A percentile compares a stretch with the other conserved stretches of the same genome.
Evolutionary conservation across 441 rosid genomes (phyloP).

Genomic region (Mallotus repandus): DNA sequence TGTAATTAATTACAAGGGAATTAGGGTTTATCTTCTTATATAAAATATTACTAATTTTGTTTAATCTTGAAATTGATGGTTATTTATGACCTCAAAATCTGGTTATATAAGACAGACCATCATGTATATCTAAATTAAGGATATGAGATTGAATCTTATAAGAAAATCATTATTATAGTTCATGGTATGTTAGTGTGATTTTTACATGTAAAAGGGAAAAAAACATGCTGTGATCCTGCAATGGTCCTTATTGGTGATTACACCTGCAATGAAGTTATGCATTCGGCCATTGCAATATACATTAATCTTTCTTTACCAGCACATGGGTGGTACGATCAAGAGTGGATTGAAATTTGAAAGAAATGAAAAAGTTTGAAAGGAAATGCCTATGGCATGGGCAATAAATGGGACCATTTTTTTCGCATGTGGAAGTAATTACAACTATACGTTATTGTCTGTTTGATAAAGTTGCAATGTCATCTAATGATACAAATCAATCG

Average conservation of each 20-base stretch:
- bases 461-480: slow-evolving; percentile 19
- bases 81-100: not conserved
- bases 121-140: not conserved
- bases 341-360: slow-evolving; percentile 2
- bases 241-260: too few relatives aligned
- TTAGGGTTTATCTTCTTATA: not conserved
- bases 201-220: not conserved
- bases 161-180: too few relatives aligned
- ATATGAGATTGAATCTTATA: not conserved
- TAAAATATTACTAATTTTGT: not conserved
- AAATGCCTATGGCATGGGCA: not conserved
- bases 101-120: not conserved
- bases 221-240: too few relatives aligned
- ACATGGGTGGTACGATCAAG: slow-evolving; percentile 10
- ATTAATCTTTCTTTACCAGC: not conserved
- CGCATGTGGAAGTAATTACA: not conserved
- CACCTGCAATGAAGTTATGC: too few relatives aligned
- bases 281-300: too few relatives aligned
- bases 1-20: slow-evolving; percentile 17
- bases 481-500: not conserved
- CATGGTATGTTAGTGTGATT: too few relatives aligned
- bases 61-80: not conserved
- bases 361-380: not conserved
- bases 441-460: slow-evolving; percentile 14
- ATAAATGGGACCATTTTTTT: slow-evolving; percentile 5